Conservation (phyloP, 2,329 filamentous ascomycete genomes). For the Paecilomyces variotii region DNA sequence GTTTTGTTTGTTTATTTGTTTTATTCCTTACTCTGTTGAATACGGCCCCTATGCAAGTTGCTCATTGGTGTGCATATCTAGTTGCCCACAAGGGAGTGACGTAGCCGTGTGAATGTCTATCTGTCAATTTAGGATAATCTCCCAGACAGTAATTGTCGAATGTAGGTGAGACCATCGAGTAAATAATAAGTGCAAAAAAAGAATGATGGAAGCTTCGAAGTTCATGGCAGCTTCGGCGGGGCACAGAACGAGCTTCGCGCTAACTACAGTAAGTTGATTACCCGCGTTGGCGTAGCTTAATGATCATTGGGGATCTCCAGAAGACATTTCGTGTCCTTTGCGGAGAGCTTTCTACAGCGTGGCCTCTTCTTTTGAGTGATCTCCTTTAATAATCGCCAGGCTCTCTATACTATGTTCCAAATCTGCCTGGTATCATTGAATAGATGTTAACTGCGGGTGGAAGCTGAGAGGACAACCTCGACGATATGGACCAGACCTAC, state of each 20-base stretch:
- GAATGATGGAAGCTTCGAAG: neutral
- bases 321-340: neutral
- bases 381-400: neutral
- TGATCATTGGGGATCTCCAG: neutral
- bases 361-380: neutral
- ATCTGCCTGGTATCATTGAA: neutral
- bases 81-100: too few species aligned
- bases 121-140: too few species aligned
- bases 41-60: constrained; percentile 15
- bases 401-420: neutral
- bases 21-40: too few species aligned
- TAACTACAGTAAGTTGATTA: neutral
- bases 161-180: neutral
- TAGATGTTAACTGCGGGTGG: neutral
- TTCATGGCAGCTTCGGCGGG: neutral
- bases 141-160: neutral
- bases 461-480: neutral
- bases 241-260: neutral
- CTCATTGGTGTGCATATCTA: too few species aligned
- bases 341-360: neutral
- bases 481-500: constrained; percentile 51
- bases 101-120: too few species aligned
- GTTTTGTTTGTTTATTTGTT: too few species aligned
- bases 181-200: neutral
- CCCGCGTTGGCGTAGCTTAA: neutral